These are phyloP conservation scores for Termitomyces sp. DNA, from an alignment of 768 basidiomycete genomes.

Conservation along the genomic window DNA sequence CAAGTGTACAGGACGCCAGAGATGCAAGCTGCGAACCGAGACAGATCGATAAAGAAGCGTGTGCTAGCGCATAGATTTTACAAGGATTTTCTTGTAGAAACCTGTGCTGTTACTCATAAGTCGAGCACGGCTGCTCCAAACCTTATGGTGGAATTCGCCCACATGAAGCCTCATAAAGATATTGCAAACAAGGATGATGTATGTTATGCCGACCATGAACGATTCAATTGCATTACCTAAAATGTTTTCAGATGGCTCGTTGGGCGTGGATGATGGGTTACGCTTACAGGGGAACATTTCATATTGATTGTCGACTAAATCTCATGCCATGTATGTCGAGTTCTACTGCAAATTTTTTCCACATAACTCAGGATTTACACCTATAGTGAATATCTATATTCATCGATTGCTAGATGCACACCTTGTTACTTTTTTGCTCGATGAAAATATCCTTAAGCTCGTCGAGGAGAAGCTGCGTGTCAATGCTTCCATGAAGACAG, in stretches of 20 bases:
- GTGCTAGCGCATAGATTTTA: neutral
- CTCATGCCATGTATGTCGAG: neutral
- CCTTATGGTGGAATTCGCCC: neutral
- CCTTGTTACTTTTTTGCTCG: neutral
- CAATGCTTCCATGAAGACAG: neutral
- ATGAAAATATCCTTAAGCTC: too few relatives aligned
- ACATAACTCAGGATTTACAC: neutral
- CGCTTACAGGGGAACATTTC: neutral
- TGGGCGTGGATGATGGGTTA: neutral
- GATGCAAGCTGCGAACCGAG: neutral
- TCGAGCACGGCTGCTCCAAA: neutral
- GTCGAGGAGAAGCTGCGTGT: neutral
- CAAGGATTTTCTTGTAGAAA: neutral
- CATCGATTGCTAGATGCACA: neutral
- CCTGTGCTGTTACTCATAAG: neutral
- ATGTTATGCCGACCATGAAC: too few relatives aligned
- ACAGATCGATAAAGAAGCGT: neutral
- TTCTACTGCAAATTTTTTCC: too few relatives aligned
- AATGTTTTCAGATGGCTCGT: neutral
- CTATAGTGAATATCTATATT: neutral
- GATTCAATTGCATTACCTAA: too few relatives aligned
- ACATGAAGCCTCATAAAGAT: neutral
- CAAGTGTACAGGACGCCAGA: neutral
- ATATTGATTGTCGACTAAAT: neutral
- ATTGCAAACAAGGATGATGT: neutral